Evolutionary conservation across 2,329 filamentous ascomycete species (phyloP), one percentile per base, ranked within the genome.

Genomic region (Ophiostoma pallidulum): DNA sequence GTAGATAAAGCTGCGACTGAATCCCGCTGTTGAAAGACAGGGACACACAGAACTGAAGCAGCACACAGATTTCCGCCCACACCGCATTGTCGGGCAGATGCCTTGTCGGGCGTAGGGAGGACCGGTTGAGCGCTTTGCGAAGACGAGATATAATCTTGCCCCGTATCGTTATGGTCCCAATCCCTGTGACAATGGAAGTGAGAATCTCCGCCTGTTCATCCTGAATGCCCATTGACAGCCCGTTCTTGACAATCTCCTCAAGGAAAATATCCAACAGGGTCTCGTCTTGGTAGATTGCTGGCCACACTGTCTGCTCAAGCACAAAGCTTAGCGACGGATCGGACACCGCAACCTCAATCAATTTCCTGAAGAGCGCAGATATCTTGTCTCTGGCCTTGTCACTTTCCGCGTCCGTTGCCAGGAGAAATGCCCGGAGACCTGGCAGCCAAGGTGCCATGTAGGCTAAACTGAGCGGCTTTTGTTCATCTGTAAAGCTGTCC

Each of bases 371-470:
- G 18, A 85, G 69, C 3, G 66, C 64, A 7, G 78, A 76, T 37
- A 84, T 74, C 60, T 79, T 82, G 49, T 85, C 81, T 53, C 73
- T 72, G 6, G 74, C 78, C 57, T 82, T 83, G 53, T 85, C 81
- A 42, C 78, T 74, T 56, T 85, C 81, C 1, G 64, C 32, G 46
- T 84, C 81, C 24, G 69, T 70, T 4, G 74, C 68, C 16, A 85
- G 64, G 4, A 84, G 68, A 47, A 73, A 72, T 3, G 73, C 77
- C 41, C 80, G 74, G 29, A 85, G 62, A 12, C 78, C 74, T 6
- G 75, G 69, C 32, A 85, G 66, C 81, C 81, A 85, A 2, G 81
- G 81, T 6, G 80, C 77, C 76, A 85, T 82, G 58, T 85, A 85
- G 6, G 79, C 75, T 26, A 85, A 67, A 54, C 79, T 82, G 20